Evolutionary conservation across 768 basidiomycete genomes (phyloP), one percentile per base, ranked within the genome.

Genomic region (Pleurotus sapidus): DNA sequence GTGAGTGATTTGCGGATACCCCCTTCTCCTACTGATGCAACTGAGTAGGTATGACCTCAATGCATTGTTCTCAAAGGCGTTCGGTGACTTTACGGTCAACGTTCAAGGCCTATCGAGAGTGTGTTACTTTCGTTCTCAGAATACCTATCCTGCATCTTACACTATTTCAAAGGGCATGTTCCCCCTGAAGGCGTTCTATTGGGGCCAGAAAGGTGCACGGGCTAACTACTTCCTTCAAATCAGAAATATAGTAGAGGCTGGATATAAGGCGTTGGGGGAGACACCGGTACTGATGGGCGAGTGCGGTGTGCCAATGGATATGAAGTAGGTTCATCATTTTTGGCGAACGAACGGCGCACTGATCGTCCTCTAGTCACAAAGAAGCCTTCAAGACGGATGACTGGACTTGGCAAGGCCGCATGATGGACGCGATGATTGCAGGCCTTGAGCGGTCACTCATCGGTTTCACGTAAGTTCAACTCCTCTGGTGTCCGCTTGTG

Each of bases 261-360:
- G 82, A 0, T 84, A 91, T 63, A 70, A 79, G 30, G 76, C 83
- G 3, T 77, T 97, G 0, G 93, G 92, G 23, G 91, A 95, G 64
- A 81, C 72, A 15, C 96, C 96, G 9, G 83, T 93, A 40, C 71
- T 98, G 11, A 82, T 99, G 58, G 95, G 95, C 17, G 96, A 99
- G 70, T 92, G 89, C 60, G 96, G 96, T 27, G 79, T 98, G 18
- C 96, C 96, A 1, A 96, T 98, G 88, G 97, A 99, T 64, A 84
- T 97, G 81, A 98, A 99, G 94, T 95, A 64, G 43, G 88, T 75
- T 3, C 8, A 51, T 27, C 39, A 5, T 18, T 37, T 37, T 24
- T 11, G 45, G 15, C 55, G 62, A 23, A 53, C 42, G 30, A 39
- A 20, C 15, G 9, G 9, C 9, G 15, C 39, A 23, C 20, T 23